These are phyloP conservation scores for Thelonectria blattea DNA, from an alignment of 2,329 filamentous ascomycete genomes.

Conservation along the genomic window DNA sequence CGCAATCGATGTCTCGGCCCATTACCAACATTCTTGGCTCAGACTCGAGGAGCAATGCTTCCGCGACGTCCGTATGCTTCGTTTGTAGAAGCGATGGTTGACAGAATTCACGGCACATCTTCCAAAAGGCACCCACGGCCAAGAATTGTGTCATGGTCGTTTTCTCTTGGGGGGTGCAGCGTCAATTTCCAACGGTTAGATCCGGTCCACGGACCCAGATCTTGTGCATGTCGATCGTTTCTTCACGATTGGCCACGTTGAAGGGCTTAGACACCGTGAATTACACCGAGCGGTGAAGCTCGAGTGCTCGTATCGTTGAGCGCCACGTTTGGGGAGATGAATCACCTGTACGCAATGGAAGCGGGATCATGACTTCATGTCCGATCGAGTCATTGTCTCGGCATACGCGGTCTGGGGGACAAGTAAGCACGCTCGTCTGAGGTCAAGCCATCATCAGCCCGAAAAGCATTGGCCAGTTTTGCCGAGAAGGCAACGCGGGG, in stretches of 20 bases:
- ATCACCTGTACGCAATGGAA: not conserved
- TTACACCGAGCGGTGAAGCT: not conserved
- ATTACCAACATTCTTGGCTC: not conserved
- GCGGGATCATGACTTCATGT: not conserved
- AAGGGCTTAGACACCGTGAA: not conserved
- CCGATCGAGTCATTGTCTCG: not conserved
- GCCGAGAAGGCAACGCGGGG: not conserved
- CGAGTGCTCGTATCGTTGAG: not conserved
- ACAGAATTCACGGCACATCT: not conserved
- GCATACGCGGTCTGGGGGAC: no score
- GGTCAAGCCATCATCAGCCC: not conserved
- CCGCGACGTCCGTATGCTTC: not conserved
- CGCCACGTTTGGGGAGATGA: not conserved
- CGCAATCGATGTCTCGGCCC: conserved; percentile 26
- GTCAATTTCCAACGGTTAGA: not conserved
- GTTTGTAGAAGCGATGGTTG: not conserved
- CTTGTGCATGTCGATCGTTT: not conserved
- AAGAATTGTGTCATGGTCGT: not conserved
- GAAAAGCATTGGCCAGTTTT: not conserved
- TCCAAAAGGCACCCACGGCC: not conserved
- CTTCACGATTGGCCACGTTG: not conserved
- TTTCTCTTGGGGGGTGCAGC: not conserved
- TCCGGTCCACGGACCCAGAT: no score
- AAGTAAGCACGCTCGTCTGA: not conserved
- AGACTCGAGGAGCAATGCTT: not conserved